Evolutionary conservation across 305 asterid species (phyloP), one percentile per base, ranked within the genome.

Genomic region (Salvia sclarea): DNA sequence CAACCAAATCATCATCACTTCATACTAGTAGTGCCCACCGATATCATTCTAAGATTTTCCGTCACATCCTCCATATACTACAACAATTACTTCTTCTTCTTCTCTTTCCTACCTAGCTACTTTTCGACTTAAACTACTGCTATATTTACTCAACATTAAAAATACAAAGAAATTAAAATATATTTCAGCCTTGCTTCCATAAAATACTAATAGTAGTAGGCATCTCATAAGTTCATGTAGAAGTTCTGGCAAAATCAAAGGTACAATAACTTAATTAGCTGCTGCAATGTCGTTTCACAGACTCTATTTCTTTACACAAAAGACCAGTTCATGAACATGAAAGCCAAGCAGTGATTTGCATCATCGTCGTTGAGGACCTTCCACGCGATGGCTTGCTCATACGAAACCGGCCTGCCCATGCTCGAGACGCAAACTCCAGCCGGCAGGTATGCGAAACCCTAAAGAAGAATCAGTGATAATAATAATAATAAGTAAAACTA

Each of bases 281-380:
- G 44, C n/a, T 47, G 68, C 73, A 66, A 43, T 33, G 60, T 62
- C 57, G 55, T 16, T 37, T 7, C 22, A n/a, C 9, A 16, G 25
- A 13, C n/a, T 53, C 64, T 66, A 57, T 35, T 63, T 43, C 45
- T 70, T 80, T 78, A 91, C 69, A 85, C 87, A 73, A 94, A 94
- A 64, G 98, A 94, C 99, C 99, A 94, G 86, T 91, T 94, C 75
- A 91, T 79, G 73, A 94, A 94, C 98, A 94, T 89, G 82, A 94
- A 94, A 31, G 96, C 95, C 44, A 94, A 69, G 84, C 99, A 94
- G 79, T 94, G 99, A 69, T 86, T 85, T 48, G 87, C 61, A 31
- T 94, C 96, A 0, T 91, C 92, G 2, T 94, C 98, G 48, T 86
- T 82, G 13, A 87, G 87, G 60, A 94, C 98, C 79, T 94, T 91